Conservation (phyloP, 2,329 filamentous ascomycete genomes). For the Fusarium irregulare region DNA sequence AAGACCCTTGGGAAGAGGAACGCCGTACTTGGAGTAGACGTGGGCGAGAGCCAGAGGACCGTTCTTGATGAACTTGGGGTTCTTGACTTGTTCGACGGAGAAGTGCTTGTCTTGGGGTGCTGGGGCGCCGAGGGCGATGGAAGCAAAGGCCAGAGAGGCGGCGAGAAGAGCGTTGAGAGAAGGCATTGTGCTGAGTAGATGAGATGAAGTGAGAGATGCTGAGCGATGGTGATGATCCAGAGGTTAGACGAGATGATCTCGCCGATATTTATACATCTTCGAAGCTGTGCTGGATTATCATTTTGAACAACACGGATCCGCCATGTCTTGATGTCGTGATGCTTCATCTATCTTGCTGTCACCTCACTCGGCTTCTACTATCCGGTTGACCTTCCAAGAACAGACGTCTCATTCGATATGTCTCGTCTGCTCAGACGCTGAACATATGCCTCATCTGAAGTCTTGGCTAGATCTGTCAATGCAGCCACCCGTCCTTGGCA, state of each 20-base stretch:
- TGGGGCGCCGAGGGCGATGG: constrained; percentile 33
- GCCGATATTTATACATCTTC: not conserved
- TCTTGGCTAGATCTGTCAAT: constrained; percentile 16
- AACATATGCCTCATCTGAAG: constrained; percentile 2
- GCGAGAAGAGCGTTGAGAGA: constrained; percentile 22
- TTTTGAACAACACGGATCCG: not conserved
- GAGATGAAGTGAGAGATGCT: not conserved
- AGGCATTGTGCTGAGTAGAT: constrained; percentile 11
- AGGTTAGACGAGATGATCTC: not conserved
- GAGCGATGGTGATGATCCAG: not conserved
- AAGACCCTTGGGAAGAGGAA: constrained; percentile 49
- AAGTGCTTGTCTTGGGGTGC: constrained; percentile 33
- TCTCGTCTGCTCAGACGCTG: not conserved
- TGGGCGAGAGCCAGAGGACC: constrained; percentile 50
- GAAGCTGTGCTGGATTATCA: not conserved
- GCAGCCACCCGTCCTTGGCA: constrained; percentile 32
- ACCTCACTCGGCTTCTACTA: constrained; percentile 19
- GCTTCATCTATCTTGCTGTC: constrained; percentile 3
- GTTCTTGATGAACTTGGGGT: constrained; percentile 50
- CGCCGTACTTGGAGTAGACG: constrained; percentile 54
- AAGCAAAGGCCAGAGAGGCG: constrained; percentile 40
- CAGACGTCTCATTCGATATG: not conserved
- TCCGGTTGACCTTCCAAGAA: constrained; percentile 26
- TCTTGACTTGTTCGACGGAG: constrained; percentile 53
- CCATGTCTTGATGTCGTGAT: not conserved